Base-by-base conservation (phyloP, 2,329 filamentous ascomycete species). In the Aspergillus melleus region DNA sequence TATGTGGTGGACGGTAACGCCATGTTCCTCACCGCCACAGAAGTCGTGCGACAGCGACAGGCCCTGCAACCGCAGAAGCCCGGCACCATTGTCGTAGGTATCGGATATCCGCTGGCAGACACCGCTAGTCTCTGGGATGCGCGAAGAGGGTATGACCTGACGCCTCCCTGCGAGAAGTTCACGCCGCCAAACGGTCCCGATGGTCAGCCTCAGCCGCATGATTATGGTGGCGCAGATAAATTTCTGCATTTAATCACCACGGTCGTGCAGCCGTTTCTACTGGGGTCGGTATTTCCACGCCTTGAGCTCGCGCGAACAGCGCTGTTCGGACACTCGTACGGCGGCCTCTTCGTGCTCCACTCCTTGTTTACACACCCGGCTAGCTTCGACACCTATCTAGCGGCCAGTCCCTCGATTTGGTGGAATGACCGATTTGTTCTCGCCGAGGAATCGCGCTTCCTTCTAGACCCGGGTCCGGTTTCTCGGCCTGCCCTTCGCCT, bases 291-390 rank as follows among this genome's bases (percentile, higher is more conserved):
- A 26, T 80, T 71, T 58, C 70, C 65, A 1, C 69, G 67, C n/a
- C 64, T 74, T 2, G 64, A 61, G 0, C 72, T 76, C 16, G 66
- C 70, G 1, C 74, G 74, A 24, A 79, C 78, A 52, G 81, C 78
- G 0, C 68, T 84, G 1, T 82, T 77, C 46, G 81, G 81, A 0
- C 81, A 84, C 58, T 83, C 81, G 0, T 82, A 80, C 26, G 81
- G 80, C 2, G 82, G 80, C 0, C 69, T 84, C 0, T 83, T 83
- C 51, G 70, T 75, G 0, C 71, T 84, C 3, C 79, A 82, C 59
- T 70, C 77, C 0, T 70, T 83, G 9, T 78, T 79, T 55, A 78
- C 72, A 0, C 68, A 72, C 4, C 76, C 79, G 0, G 63, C 68
- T 1, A 69, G 76, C 2, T 83, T 83, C 56, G 72, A 82, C 56